Base-by-base conservation (phyloP, 2,329 filamentous ascomycete genomes). In the Colletotrichum australisinense region DNA sequence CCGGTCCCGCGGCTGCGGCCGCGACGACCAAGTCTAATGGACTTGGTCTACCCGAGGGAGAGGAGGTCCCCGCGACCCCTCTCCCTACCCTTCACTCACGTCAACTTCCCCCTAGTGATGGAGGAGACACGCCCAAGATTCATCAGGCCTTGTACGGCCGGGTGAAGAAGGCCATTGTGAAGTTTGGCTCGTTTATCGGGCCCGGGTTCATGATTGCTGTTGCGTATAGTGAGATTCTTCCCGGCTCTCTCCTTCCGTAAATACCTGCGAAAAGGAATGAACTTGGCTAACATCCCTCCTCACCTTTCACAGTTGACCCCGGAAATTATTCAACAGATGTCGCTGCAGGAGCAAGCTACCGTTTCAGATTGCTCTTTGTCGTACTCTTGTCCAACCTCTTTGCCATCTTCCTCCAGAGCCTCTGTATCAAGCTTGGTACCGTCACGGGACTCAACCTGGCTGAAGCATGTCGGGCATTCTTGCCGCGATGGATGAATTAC, bases 321-420 rank as follows among this genome's bases (percentile, higher is more conserved):
- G 91, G 91, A 72, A 94, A 94, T 80, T 94, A 94, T 79, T 87
- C 92, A 1, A 94, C 92, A 24, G 92, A 92, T 79, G 89, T 93
- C 60, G 89, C 91, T 8, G 92, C 92, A 58, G 92, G 92, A 66
- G 90, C 92, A 5, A 86, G 88, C 1, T 93, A 91, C 80, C 87
- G 87, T 69, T 94, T 91, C 83, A 86, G 85, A 53, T 86, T 94
- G 42, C 86, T 94, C 3, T 94, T 93, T 83, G 86, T 94, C 76
- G 88, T 94, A 56, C 84, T 94, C 11, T 84, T 93, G 77, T 90
- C 90, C 80, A 94, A 94, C 79, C 77, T 93, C 63, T 92, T 94
- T 77, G 92, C 92, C 76, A 93, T 94, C 67, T 89, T 93, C 76
- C 84, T 94, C 24, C 92, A 94, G 80, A 90, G 88, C 24, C 86